Conservation (phyloP, 371 early-diverging fungal species). For the Mucor mucedo region DNA sequence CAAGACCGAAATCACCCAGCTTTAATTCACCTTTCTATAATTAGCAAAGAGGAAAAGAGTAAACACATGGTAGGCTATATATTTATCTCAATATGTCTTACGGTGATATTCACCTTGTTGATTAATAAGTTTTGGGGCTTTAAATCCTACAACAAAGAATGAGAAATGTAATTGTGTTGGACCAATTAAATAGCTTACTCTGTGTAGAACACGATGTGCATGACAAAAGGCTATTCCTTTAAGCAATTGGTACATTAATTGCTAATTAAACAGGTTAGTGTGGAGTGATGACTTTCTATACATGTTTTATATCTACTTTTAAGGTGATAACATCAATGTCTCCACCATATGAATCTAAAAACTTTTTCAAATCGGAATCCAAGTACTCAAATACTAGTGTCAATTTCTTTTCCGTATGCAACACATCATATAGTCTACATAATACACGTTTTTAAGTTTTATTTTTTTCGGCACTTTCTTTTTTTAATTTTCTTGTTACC, state of each 20-base stretch:
- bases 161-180: background rate
- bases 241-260: conserved; percentile 83
- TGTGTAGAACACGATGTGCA: conserved; percentile 78
- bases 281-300: background rate
- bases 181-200: conserved; percentile 44
- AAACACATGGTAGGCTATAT: conserved; percentile 32
- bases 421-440: conserved; percentile 84
- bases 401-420: conserved; percentile 93
- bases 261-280: conserved; percentile 35
- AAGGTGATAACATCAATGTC: conserved; percentile 79
- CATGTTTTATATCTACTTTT: conserved; percentile 54
- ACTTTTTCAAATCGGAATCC: conserved; percentile 95
- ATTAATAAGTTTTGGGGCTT: conserved; percentile 86
- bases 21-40: conserved; percentile 88
- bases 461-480: no score
- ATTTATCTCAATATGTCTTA: background rate
- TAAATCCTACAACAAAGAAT: conserved; percentile 64
- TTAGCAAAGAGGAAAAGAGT: conserved; percentile 54
- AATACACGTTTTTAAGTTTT: no score
- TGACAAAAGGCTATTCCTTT: conserved; percentile 87
- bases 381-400: conserved; percentile 96
- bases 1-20: conserved; percentile 97
- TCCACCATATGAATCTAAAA: conserved; percentile 81
- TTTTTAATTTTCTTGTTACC: conserved; percentile 37
- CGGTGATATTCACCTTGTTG: conserved; percentile 60